These are phyloP conservation scores for Royoungia palumana DNA, from an alignment of 768 basidiomycete genomes.

Conservation along the genomic window DNA sequence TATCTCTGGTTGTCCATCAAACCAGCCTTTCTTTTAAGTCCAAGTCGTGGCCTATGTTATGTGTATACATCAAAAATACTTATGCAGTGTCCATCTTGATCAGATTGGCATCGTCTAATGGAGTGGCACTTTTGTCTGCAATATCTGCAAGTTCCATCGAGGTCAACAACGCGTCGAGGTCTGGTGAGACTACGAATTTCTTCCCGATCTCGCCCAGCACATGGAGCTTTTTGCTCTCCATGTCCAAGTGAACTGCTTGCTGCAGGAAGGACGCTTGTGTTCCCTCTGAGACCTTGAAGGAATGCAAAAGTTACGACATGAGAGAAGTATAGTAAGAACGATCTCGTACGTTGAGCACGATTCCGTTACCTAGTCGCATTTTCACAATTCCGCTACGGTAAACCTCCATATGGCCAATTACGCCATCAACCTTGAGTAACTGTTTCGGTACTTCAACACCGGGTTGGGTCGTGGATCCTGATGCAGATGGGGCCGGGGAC, in stretches of 20 bases:
- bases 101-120: conserved; percentile 44
- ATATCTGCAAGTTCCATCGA: conserved; percentile 59
- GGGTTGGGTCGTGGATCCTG: conserved; percentile 17
- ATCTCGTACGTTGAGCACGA: conserved; percentile 68
- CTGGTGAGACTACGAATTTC: conserved; percentile 80
- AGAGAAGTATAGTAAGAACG: background rate
- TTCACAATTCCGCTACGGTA: conserved; percentile 84
- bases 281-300: conserved; percentile 66
- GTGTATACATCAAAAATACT: background rate
- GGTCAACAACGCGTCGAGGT: conserved; percentile 69
- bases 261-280: conserved; percentile 87
- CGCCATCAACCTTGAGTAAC: conserved; percentile 56
- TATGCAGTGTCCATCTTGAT: conserved; percentile 49
- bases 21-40: too few relatives aligned
- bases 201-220: conserved; percentile 87
- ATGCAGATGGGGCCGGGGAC: conserved; percentile 33
- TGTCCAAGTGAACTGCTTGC: conserved; percentile 76
- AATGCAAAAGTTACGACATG: background rate
- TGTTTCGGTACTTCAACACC: conserved; percentile 27
- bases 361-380: conserved; percentile 78
- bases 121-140: conserved; percentile 37
- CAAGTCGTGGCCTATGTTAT: too few relatives aligned
- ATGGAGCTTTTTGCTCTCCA: conserved; percentile 51
- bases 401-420: conserved; percentile 81
- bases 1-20: background rate